Evolutionary conservation across 805 yeast genomes (phyloP).

Genomic region (Yamadazyma akitaensis): DNA sequence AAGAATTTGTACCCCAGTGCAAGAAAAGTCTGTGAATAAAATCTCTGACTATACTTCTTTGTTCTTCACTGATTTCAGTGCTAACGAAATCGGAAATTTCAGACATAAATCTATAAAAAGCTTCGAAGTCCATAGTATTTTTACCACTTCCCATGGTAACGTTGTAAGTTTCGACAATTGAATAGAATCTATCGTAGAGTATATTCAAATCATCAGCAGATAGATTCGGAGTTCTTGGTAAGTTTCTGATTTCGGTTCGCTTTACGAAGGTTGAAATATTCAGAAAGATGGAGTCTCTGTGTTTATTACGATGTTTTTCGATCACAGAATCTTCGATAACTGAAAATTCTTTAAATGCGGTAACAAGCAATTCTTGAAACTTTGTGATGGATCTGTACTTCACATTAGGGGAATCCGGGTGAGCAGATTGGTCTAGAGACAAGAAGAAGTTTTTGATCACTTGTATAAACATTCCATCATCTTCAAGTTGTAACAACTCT

Average conservation of each 20-base stretch:
- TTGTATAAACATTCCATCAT: constrained; percentile 89
- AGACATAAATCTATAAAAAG: constrained; percentile 70
- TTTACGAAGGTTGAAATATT: constrained; percentile 90
- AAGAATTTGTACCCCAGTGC: constrained; percentile 59
- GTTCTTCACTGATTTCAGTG: constrained; percentile 11
- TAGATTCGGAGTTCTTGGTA: constrained; percentile 70
- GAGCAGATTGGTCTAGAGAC: constrained; percentile 73
- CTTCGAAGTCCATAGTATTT: constrained; percentile 70
- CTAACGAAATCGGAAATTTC: constrained; percentile 77
- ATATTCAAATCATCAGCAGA: constrained; percentile 57
- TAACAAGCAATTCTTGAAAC: constrained; percentile 86
- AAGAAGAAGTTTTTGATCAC: constrained; percentile 80
- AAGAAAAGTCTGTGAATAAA: constrained; percentile 57
- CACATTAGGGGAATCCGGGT: constrained; percentile 64
- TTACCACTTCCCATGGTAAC: constrained; percentile 46
- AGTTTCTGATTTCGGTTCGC: constrained; percentile 82
- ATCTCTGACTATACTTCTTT: constrained; percentile 14
- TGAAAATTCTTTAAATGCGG: constrained; percentile 88
- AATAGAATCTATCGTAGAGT: constrained; percentile 81
- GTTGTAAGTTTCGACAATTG: constrained; percentile 66
- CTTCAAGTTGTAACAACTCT: constrained; percentile 70
- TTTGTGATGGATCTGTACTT: constrained; percentile 67
- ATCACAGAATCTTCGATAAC: constrained; percentile 74
- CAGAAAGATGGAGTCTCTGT: constrained; percentile 72
- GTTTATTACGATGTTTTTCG: constrained; percentile 62